Evolutionary conservation across 2,329 filamentous ascomycete genomes (phyloP).

Genomic region (Clonostachys chloroleuca): DNA sequence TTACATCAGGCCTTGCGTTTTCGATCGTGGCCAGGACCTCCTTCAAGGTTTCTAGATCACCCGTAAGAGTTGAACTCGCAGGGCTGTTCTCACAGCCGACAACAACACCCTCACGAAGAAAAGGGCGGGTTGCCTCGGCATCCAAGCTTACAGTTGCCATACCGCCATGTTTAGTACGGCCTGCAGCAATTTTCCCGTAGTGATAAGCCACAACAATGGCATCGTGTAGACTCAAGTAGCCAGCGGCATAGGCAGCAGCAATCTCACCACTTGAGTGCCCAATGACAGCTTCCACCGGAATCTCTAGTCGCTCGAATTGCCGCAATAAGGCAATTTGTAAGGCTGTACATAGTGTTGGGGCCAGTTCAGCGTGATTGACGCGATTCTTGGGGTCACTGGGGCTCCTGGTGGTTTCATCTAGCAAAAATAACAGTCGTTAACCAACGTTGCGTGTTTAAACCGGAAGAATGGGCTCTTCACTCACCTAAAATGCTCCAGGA

Average conservation of each 20-base stretch:
- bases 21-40: conserved; percentile 11
- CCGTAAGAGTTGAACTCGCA: conserved; percentile 17
- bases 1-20: conserved; percentile 16
- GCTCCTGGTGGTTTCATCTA: no score
- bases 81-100: conserved; percentile 16
- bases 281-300: conserved; percentile 29
- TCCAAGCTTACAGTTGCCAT: background rate
- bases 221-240: conserved; percentile 22
- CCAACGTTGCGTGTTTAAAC: no score
- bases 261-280: conserved; percentile 43
- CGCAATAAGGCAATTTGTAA: conserved; percentile 37
- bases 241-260: conserved; percentile 34
- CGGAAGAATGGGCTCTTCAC: no score
- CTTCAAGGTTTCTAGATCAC: conserved; percentile 17
- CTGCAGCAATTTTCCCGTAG: conserved; percentile 30
- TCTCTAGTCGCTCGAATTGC: conserved; percentile 21
- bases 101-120: conserved; percentile 12
- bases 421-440: no score
- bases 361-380: conserved; percentile 13
- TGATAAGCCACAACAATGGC: conserved; percentile 46
- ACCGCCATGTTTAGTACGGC: conserved; percentile 24
- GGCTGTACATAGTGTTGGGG: conserved; percentile 34
- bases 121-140: background rate
- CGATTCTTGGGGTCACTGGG: conserved; percentile 7
- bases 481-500: background rate